Base-by-base conservation (phyloP, 306 rosid species). In the Urtica urens region DNA sequence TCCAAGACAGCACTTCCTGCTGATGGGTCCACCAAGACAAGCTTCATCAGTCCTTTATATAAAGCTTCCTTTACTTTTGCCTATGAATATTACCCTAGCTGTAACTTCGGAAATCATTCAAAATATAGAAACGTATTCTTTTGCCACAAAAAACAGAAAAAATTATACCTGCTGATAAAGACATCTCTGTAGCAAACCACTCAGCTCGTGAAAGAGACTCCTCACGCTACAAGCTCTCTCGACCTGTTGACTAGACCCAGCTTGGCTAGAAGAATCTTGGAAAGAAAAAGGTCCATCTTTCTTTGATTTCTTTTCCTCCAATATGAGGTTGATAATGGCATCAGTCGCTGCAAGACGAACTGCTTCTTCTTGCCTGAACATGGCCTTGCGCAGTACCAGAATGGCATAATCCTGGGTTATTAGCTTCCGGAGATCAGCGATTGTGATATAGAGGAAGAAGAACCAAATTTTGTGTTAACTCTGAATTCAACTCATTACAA, bases 231-330 rank as follows among this genome's bases (percentile, higher is more conserved):
- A 33, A 24, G 25, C 38, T 18, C 33, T 41, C 59, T 58, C 58
- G 58, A 67, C 64, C 53, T 64, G 63, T 57, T 70, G 75, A 62
- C 75, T 70, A 41, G 59, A 39, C 30, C 72, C 59, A 49, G 76
- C 76, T 54, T 70, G 76, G 67, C 71, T 70, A 21, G 76, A 48
- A 16, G 76, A 70, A 52, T 70, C 71, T 58, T 70, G 72, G 41
- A 59, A 58, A 39, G 70, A 42, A 38, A 53, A 47, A 11, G 27
- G 22, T 6, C 53, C 62, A 22, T 64, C 59, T 54, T 30, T 63
- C 59, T 33, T 64, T n/a, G 63, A 64, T 59, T 64, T 62, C 58
- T 59, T 70, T 54, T 70, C 76, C 22, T 50, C 58, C 20, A 64
- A 34, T 39, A 70, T 64, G 13, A 70, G 63, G 43, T 70, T 57